phyloP scores from a whole-genome alignment of 371 early-diverging fungal species.

The Rhizopus sp. region DNA sequence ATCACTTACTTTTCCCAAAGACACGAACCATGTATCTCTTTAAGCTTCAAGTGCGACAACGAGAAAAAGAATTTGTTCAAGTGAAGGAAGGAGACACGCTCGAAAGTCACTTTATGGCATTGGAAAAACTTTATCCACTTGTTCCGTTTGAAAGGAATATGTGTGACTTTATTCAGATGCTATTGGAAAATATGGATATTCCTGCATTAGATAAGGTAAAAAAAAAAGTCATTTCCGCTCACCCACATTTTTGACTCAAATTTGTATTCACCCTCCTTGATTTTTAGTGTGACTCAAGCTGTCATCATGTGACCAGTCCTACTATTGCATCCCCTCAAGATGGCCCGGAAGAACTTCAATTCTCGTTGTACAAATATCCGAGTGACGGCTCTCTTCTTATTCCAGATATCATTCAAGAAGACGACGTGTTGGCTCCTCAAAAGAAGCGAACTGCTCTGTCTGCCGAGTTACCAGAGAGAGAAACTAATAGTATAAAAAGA shows the following conservation, averaged over 20 bases:
- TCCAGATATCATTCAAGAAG: conserved; percentile 39
- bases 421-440: conserved; percentile 6
- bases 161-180: conserved; percentile 50
- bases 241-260: neutral
- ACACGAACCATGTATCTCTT: conserved; percentile 53
- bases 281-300: conserved; percentile 17
- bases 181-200: conserved; percentile 40
- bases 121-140: conserved; percentile 56
- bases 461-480: neutral
- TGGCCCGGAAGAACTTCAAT: conserved; percentile 1
- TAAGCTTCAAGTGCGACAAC: conserved; percentile 47
- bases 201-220: conserved; percentile 50
- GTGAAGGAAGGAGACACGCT: conserved; percentile 36
- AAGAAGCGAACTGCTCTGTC: conserved; percentile 5
- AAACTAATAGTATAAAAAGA: too few relatives aligned
- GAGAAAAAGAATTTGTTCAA: conserved; percentile 54
- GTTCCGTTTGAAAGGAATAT: conserved; percentile 49
- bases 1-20: conserved; percentile 51
- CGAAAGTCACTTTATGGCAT: conserved; percentile 46
- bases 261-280: neutral
- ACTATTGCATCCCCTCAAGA: conserved; percentile 7
- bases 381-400: conserved; percentile 48
- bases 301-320: neutral
- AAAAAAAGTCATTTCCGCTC: neutral
- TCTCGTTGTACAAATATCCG: conserved; percentile 41